Conservation (phyloP, 2,329 filamentous ascomycete species). For the Camillea tinctor region DNA sequence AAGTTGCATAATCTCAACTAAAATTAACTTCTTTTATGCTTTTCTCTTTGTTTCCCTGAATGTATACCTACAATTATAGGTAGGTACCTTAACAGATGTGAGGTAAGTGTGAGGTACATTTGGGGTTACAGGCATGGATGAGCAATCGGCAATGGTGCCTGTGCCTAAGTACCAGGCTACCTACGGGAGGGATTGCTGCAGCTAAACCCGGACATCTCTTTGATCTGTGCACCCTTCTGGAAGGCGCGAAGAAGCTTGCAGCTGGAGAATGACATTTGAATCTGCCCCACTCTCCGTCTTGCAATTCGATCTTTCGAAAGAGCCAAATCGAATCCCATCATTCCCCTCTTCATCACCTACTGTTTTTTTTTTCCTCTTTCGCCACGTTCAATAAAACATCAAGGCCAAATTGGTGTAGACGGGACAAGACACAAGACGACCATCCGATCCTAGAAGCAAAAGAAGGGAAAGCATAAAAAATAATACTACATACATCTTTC, state of each 20-base stretch:
- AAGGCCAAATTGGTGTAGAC: not conserved
- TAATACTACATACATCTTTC: conserved; percentile 1
- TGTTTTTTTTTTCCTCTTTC: conserved; percentile 6
- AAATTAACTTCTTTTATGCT: too few species aligned
- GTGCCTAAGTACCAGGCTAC: not conserved
- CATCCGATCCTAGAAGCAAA: not conserved
- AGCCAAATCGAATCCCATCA: conserved; percentile 1
- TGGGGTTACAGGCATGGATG: not conserved
- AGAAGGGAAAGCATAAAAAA: too few species aligned
- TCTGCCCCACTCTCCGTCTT: conserved; percentile 6
- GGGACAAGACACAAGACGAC: not conserved
- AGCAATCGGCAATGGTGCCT: not conserved
- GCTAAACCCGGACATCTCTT: conserved; percentile 15
- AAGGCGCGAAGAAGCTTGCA: conserved; percentile 28
- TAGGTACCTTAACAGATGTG: too few species aligned
- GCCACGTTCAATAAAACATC: not conserved
- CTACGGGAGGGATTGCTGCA: conserved; percentile 8
- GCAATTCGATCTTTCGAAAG: not conserved
- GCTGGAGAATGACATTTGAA: conserved; percentile 12
- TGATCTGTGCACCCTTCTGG: conserved; percentile 30
- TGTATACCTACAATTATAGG: too few species aligned
- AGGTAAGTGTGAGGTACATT: not conserved
- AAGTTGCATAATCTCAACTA: too few species aligned
- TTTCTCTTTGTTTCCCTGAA: too few species aligned
- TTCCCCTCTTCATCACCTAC: conserved; percentile 7